Conservation (phyloP, 83 land plant species). For the Thuja plicata region DNA sequence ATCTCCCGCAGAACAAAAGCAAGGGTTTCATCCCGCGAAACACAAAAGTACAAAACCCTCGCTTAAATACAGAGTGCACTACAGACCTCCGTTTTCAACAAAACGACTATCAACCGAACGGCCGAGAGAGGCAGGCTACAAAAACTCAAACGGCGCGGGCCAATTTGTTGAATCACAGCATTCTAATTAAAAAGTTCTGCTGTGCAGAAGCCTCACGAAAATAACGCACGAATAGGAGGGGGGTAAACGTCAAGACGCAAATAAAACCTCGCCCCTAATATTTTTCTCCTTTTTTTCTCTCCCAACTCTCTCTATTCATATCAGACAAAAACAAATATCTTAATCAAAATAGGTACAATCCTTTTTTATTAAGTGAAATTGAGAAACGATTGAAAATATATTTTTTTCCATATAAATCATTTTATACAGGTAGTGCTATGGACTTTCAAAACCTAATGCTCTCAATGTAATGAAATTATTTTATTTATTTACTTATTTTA, state of each 20-base stretch:
- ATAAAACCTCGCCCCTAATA: not conserved
- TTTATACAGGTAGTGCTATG: no score
- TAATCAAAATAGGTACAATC: not conserved
- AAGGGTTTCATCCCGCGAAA: not conserved
- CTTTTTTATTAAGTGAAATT: not conserved
- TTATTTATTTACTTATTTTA: no score
- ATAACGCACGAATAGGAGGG: not conserved
- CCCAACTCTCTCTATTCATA: not conserved
- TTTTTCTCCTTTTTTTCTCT: not conserved
- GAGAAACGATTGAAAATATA: not conserved
- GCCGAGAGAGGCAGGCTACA: not conserved
- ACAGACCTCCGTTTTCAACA: not conserved
- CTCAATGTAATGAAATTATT: no score
- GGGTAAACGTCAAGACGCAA: not conserved
- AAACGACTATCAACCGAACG: not conserved
- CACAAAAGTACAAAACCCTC: slow-evolving; percentile 4
- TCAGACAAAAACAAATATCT: slow-evolving; percentile 2
- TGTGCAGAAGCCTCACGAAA: not conserved
- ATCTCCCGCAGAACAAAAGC: slow-evolving; percentile 6
- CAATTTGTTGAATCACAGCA: not conserved
- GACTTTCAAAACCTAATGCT: no score
- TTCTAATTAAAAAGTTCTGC: not conserved
- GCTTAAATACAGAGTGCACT: not conserved
- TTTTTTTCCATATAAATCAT: no score
- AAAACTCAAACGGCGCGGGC: not conserved